Conservation (phyloP, 768 basidiomycete genomes). For the Naganishia randhawae region DNA sequence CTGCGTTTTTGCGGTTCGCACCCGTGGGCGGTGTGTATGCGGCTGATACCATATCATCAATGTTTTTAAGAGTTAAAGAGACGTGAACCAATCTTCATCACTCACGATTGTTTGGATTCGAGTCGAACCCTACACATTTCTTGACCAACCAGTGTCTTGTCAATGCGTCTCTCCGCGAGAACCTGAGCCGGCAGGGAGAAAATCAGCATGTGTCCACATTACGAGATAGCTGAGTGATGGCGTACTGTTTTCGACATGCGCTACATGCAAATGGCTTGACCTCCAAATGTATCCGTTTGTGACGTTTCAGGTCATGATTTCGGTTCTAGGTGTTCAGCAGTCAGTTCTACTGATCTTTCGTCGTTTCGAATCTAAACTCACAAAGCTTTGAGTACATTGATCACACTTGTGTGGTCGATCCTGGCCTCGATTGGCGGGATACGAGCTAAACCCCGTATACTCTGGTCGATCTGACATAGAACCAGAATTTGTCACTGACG, state of each 20-base stretch:
- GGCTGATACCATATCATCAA: not conserved
- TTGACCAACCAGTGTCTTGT: conserved; percentile 51
- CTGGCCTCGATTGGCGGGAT: conserved; percentile 12
- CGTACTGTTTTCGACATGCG: conserved; percentile 50
- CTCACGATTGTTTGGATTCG: conserved; percentile 38
- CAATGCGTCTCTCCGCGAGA: conserved; percentile 51
- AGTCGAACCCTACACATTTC: conserved; percentile 41
- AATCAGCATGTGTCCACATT: not conserved
- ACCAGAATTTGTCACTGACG: not conserved
- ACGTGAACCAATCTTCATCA: not conserved
- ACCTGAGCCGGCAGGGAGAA: conserved; percentile 29
- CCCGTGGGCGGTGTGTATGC: not conserved
- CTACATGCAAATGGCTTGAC: conserved; percentile 51
- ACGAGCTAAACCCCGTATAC: conserved; percentile 15
- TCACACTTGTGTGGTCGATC: conserved; percentile 51
- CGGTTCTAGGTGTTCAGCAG: conserved; percentile 36
- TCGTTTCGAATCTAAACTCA: conserved; percentile 33
- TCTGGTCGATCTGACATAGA: not conserved
- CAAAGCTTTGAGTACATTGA: conserved; percentile 50
- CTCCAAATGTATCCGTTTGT: conserved; percentile 50
- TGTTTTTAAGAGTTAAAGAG: not conserved
- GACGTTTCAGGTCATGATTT: conserved; percentile 52
- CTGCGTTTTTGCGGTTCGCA: conserved; percentile 18
- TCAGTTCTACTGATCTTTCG: too few species aligned
- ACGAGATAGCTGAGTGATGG: not conserved